phyloP scores from a whole-genome alignment of 139 green algal species.

The Zygnema cylindricum region DNA sequence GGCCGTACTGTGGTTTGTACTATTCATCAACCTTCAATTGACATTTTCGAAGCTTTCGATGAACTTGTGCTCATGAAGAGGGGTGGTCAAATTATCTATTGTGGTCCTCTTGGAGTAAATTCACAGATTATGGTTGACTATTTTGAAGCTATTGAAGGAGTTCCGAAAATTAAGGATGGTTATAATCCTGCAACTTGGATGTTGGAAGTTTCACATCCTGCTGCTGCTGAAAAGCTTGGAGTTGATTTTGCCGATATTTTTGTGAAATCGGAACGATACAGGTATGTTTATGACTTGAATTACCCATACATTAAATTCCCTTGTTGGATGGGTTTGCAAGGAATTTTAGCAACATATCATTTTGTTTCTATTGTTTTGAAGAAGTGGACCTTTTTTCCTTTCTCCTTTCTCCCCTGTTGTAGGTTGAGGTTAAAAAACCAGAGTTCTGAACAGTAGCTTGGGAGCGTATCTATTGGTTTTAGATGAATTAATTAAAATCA shows the following conservation, averaged over 20 bases:
- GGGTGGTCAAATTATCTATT: constrained; percentile 81
- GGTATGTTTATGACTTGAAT: constrained; percentile 19
- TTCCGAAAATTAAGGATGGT: constrained; percentile 54
- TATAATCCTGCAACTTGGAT: constrained; percentile 85
- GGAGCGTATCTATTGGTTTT: not conserved
- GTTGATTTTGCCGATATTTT: constrained; percentile 57
- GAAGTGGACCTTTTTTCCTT: not conserved
- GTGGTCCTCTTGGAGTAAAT: constrained; percentile 78
- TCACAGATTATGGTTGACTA: constrained; percentile 65
- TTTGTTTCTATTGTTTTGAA: not conserved
- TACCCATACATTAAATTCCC: not conserved
- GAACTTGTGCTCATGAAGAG: constrained; percentile 79
- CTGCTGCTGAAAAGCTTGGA: constrained; percentile 16
- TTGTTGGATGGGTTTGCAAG: not conserved
- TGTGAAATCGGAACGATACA: constrained; percentile 24
- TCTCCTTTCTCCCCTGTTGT: no score
- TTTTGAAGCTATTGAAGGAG: constrained; percentile 38
- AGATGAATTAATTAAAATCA: constrained; percentile 1
- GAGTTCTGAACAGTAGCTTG: not conserved
- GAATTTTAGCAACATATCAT: not conserved
- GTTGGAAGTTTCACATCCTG: constrained; percentile 68
- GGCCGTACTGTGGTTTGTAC: constrained; percentile 85
- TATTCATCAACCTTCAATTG: constrained; percentile 85
- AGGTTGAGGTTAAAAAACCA: not conserved
- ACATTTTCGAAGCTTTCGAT: constrained; percentile 57